These are phyloP conservation scores for Ceratocystis cubensis DNA, from an alignment of 2,329 filamentous ascomycete species.

Conservation along the genomic window DNA sequence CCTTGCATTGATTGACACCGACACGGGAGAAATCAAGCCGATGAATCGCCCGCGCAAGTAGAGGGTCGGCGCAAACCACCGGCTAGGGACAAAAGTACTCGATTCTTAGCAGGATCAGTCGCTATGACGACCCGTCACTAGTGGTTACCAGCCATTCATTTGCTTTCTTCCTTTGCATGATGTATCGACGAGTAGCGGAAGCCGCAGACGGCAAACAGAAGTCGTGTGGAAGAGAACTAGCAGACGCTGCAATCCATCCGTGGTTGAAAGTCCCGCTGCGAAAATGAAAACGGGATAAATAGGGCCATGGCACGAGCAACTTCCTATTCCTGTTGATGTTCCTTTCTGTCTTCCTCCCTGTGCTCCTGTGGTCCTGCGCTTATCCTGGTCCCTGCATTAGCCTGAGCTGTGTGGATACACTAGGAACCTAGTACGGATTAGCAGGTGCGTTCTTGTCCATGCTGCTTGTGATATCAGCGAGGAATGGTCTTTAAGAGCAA, in stretches of 20 bases:
- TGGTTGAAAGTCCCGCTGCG: background rate
- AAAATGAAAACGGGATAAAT: background rate
- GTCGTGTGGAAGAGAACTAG: background rate
- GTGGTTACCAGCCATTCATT: constrained; percentile 5
- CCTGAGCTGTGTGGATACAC: background rate
- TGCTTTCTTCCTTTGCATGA: background rate
- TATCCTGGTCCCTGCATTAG: constrained; percentile 10
- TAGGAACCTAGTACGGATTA: background rate
- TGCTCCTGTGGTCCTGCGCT: background rate
- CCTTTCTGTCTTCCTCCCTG: background rate
- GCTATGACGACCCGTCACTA: background rate
- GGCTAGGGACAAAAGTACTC: background rate
- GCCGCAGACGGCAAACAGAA: background rate
- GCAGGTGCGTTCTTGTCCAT: background rate
- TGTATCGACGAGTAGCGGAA: background rate
- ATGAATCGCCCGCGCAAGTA: background rate
- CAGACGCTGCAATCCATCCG: background rate
- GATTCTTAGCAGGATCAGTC: background rate
- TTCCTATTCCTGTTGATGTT: background rate
- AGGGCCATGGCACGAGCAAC: background rate
- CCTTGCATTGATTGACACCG: constrained; percentile 2
- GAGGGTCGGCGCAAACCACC: background rate
- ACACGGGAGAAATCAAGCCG: no score
- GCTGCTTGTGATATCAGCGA: background rate
- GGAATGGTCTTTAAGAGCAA: background rate